Percentiles rank a stretch among this genome's conserved stretches.
These are phyloP conservation scores for Clitopilus hobsonii DNA, from an alignment of 768 basidiomycete genomes.

Conservation along the genomic window DNA sequence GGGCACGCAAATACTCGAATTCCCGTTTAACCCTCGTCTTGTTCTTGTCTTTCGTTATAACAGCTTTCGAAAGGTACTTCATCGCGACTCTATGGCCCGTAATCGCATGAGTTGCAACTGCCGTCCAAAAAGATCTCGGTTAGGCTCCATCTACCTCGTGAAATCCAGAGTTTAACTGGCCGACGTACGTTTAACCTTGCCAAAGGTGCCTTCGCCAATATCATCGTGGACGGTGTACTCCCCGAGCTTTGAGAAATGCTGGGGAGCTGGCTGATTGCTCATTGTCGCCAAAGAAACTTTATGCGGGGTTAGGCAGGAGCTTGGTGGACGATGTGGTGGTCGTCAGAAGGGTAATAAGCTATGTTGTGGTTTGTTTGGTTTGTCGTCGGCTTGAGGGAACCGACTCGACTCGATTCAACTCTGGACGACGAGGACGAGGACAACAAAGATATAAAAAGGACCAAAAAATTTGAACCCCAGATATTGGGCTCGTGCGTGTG, in stretches of 20 bases:
- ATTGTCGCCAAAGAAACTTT: conserved; percentile 17
- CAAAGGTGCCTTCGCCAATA: conserved; percentile 96
- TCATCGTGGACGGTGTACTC: conserved; percentile 87
- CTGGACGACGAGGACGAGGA: no score
- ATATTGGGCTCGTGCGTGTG: not conserved
- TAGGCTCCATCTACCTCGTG: not conserved
- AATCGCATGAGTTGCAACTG: conserved; percentile 91
- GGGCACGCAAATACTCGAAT: conserved; percentile 93
- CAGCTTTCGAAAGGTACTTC: conserved; percentile 95
- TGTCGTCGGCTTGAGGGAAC: not conserved
- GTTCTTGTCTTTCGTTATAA: conserved; percentile 87
- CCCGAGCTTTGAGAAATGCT: conserved; percentile 73
- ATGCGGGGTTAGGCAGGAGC: conserved; percentile 1
- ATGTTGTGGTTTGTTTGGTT: conserved; percentile 16
- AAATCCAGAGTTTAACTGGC: conserved; percentile 2
- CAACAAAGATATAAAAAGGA: conserved; percentile 1
- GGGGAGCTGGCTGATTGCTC: conserved; percentile 27
- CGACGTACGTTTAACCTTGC: conserved; percentile 95
- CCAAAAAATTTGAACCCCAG: not conserved
- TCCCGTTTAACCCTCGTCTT: conserved; percentile 90
- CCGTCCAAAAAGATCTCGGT: conserved; percentile 8
- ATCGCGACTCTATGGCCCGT: conserved; percentile 96
- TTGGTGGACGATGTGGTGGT: not conserved
- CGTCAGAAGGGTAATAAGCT: not conserved
- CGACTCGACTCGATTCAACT: not conserved